A percentile compares a stretch with the other conserved stretches of the same genome.
These are phyloP conservation scores for Phytophthora vignae DNA, from an alignment of 352 stramenopile species.

Conservation along the genomic window DNA sequence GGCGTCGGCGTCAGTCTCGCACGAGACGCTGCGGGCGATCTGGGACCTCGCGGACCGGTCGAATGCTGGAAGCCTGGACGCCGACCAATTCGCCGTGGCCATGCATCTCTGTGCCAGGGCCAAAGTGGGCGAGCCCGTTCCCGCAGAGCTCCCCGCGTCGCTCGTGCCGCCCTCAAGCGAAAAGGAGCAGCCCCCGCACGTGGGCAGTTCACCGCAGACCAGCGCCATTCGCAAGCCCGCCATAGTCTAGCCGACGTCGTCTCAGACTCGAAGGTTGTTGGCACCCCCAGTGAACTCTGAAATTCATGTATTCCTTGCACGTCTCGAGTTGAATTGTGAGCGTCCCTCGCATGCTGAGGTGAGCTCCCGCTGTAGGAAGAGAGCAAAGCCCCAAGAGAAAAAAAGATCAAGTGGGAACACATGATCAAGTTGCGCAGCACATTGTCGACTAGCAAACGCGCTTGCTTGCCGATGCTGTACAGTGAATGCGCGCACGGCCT, in stretches of 20 bases:
- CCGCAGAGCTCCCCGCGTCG: constrained; percentile 55
- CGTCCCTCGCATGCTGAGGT: too few species aligned
- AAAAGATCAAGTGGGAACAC: constrained; percentile 3
- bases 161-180: constrained; percentile 69
- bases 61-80: constrained; percentile 89
- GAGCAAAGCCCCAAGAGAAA: constrained; percentile 1
- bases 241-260: constrained; percentile 16
- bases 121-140: constrained; percentile 79
- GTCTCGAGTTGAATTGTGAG: not conserved
- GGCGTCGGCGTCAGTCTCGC: constrained; percentile 54
- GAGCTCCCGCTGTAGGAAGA: not conserved
- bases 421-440: not conserved
- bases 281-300: not conserved
- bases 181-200: constrained; percentile 12
- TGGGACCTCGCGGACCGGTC: constrained; percentile 93
- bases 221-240: constrained; percentile 26
- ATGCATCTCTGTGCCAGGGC: constrained; percentile 88
- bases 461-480: too few species aligned
- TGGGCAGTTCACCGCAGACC: constrained; percentile 18
- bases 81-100: constrained; percentile 91
- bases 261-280: constrained; percentile 3
- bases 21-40: constrained; percentile 84
- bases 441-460: not conserved
- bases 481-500: constrained; percentile 3
- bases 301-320: constrained; percentile 11